Conservation (phyloP, 1,139 yeast species). For the Hanseniaspora uvarum region DNA sequence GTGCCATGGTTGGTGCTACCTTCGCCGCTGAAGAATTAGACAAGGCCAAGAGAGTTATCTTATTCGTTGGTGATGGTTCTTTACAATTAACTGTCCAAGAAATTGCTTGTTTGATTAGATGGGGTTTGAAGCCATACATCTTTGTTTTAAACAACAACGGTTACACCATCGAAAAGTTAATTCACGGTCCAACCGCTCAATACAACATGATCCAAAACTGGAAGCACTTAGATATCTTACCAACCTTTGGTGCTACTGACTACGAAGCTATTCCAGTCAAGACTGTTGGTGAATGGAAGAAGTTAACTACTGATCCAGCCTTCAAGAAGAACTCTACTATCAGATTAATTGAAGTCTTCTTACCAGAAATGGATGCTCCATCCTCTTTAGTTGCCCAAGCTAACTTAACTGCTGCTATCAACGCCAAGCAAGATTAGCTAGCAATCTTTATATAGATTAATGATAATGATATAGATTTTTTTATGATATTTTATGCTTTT, state of each 20-base stretch:
- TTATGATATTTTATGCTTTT: neutral
- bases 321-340: slow-evolving; percentile 53
- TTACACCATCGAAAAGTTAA: slow-evolving; percentile 79
- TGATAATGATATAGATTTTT: slow-evolving; percentile 4
- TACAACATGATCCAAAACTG: slow-evolving; percentile 78
- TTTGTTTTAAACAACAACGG: slow-evolving; percentile 79
- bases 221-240: slow-evolving; percentile 61
- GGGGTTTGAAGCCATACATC: slow-evolving; percentile 69
- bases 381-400: slow-evolving; percentile 63
- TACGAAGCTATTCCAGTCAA: slow-evolving; percentile 43
- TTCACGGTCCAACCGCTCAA: slow-evolving; percentile 66
- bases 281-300: slow-evolving; percentile 58
- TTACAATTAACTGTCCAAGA: slow-evolving; percentile 82
- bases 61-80: slow-evolving; percentile 86
- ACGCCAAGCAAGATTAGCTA: slow-evolving; percentile 30
- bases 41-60: slow-evolving; percentile 58
- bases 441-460: neutral
- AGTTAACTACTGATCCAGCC: slow-evolving; percentile 42
- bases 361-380: slow-evolving; percentile 78
- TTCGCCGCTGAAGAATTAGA: slow-evolving; percentile 72
- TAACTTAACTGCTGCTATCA: slow-evolving; percentile 60
- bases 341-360: slow-evolving; percentile 68
- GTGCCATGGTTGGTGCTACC: slow-evolving; percentile 76
- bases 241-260: slow-evolving; percentile 59
- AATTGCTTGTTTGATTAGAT: slow-evolving; percentile 71